Evolutionary conservation across 176 grass and related monocot genomes (phyloP).

Genomic region (Bolboschoenus planiculmis): DNA sequence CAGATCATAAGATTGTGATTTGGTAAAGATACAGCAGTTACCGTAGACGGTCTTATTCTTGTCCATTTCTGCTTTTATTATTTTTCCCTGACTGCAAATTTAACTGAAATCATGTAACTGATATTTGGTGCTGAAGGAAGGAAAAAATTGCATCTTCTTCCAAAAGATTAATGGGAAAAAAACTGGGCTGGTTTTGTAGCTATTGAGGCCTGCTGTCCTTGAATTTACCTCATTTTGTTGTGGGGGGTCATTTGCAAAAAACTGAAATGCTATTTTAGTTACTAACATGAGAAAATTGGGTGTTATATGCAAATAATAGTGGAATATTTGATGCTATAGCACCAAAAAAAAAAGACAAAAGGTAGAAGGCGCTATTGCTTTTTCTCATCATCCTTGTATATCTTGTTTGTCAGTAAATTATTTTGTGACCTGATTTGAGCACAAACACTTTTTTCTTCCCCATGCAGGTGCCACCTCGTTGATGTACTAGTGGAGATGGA

Average conservation of each 20-base stretch:
- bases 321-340: neutral
- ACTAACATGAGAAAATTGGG: neutral
- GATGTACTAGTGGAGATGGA: slow-evolving; percentile 98
- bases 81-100: neutral
- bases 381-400: neutral
- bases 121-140: neutral
- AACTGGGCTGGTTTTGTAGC: neutral
- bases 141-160: neutral
- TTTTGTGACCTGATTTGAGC: neutral
- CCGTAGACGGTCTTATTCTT: neutral
- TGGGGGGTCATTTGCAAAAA: neutral
- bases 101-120: neutral
- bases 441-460: neutral
- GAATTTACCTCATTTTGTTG: neutral
- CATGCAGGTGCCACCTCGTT: slow-evolving; percentile 67
- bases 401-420: neutral
- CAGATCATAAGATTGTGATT: neutral
- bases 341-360: neutral
- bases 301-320: neutral
- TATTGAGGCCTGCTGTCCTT: neutral
- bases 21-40: neutral
- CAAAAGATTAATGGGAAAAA: neutral
- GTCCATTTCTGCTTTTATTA: neutral
- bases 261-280: neutral
- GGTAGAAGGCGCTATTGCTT: neutral